phyloP scores from a whole-genome alignment of 768 basidiomycete genomes.

The Harrya chromipes region DNA sequence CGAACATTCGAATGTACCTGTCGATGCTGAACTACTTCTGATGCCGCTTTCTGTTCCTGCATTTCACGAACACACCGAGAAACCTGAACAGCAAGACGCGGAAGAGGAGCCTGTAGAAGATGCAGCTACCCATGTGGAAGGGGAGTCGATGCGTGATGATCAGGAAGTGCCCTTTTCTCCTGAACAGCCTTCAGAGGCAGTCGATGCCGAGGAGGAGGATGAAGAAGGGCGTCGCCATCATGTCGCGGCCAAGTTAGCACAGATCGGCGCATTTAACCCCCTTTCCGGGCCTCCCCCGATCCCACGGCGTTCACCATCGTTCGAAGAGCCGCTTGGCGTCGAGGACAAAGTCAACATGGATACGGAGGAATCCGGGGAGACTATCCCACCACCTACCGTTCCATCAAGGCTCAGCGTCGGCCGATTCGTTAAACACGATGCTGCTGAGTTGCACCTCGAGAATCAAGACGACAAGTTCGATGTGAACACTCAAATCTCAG shows the following conservation, averaged over 20 bases:
- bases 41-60: neutral
- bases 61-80: conserved; percentile 8
- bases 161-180: neutral
- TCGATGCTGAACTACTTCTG: neutral
- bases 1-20: neutral
- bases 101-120: conserved; percentile 12
- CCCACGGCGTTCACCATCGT: conserved; percentile 12
- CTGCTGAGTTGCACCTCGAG: conserved; percentile 13
- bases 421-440: conserved; percentile 13
- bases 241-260: conserved; percentile 56
- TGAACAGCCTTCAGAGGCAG: conserved; percentile 1
- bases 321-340: conserved; percentile 11
- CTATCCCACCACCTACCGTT: conserved; percentile 17
- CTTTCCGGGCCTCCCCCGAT: conserved; percentile 38
- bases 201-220: conserved; percentile 38
- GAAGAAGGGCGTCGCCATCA: conserved; percentile 53
- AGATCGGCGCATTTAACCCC: conserved; percentile 62
- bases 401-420: conserved; percentile 22
- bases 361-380: conserved; percentile 24
- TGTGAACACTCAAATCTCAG: conserved; percentile 15
- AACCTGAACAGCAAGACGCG: conserved; percentile 11
- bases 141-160: conserved; percentile 5
- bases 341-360: conserved; percentile 26
- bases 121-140: neutral
- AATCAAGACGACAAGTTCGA: conserved; percentile 19